Base-by-base conservation (phyloP, 768 basidiomycete genomes). In the Phlebiopsis gigantea region DNA sequence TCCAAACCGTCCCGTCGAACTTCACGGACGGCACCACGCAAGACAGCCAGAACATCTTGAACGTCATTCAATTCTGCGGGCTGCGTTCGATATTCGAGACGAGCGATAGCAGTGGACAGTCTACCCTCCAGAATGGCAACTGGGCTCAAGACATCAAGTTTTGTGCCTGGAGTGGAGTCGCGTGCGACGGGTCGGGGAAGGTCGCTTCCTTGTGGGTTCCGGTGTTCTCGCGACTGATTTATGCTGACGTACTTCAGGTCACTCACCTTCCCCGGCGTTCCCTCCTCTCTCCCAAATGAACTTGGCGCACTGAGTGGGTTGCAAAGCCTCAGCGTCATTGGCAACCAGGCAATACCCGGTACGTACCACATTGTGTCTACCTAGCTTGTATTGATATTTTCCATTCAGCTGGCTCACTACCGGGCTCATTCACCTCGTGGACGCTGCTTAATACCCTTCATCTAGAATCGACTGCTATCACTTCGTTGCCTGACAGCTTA, bases 31-130 rank as follows among this genome's bases (percentile, higher is more conserved):
- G 68, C 24, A 70, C 75, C 49, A 46, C 68, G 19, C 66, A 75
- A 58, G 67, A 72, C 28, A 49, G 67, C 19, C 70, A 73, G 57
- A 50, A 59, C 24, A 66, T 74, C 47, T 55, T 57, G 30, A 71
- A 73, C 29, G 74, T 73, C 4, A 52, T 76, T 1, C 79, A 81
- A 59, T 81, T 81, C 58, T 81, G 79, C 56, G 69, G 78, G 12
- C 68, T 80, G 29, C 68, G 75, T 5, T 68, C 75, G 10, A 61
- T 81, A 58, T 79, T 74, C 60, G 73, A 75, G 49, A 70, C 68
- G 1, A 64, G 76, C 9, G 64, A 69, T 15, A 58, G 66, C 15
- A 63, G 68, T 51, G 76, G 74, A 1, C 77, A 77, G 62, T 61
- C 69, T 1, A 66, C 63, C 0, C 69, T 81, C 8, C 68, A 71